Conservation (phyloP, 805 yeast species). For the Metschnikowia lachancei region DNA sequence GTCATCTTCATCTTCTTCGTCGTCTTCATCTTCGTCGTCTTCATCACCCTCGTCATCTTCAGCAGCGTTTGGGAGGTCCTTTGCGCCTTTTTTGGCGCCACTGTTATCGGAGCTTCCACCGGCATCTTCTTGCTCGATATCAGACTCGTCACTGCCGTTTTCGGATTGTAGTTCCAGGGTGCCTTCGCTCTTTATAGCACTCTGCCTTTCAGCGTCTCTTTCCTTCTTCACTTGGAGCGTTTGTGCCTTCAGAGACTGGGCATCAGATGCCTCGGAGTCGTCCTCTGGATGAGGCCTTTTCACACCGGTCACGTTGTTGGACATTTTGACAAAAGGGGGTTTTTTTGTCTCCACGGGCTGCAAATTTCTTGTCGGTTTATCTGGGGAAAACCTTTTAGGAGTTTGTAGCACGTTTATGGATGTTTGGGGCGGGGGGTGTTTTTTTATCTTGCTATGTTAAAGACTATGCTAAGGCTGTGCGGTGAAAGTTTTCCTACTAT, state of each 20-base stretch:
- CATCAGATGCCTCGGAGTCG: not conserved
- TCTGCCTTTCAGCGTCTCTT: conserved; percentile 1
- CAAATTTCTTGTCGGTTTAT: too few species aligned
- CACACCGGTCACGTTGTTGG: conserved; percentile 5
- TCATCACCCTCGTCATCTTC: conserved; percentile 23
- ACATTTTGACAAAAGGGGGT: not conserved
- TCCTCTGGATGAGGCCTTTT: conserved; percentile 14
- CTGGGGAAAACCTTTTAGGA: too few species aligned
- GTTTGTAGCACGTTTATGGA: too few species aligned
- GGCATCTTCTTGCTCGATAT: conserved; percentile 7
- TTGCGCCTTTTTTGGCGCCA: conserved; percentile 13
- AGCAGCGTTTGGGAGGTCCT: not conserved
- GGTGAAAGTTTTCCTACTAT: conserved; percentile 5
- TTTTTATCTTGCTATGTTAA: too few species aligned
- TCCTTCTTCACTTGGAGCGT: conserved; percentile 15
- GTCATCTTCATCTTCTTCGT: conserved; percentile 48
- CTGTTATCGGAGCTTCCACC: too few species aligned
- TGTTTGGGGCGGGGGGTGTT: too few species aligned
- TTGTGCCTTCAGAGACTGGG: not conserved
- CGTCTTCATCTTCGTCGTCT: conserved; percentile 51
- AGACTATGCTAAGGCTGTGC: too few species aligned
- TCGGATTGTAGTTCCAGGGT: conserved; percentile 8
- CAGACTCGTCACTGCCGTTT: conserved; percentile 7
- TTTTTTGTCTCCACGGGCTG: too few species aligned
- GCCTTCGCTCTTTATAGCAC: conserved; percentile 18